These are phyloP conservation scores for Moricandia arvensis DNA, from an alignment of 345 rosid genomes.

Conservation along the genomic window DNA sequence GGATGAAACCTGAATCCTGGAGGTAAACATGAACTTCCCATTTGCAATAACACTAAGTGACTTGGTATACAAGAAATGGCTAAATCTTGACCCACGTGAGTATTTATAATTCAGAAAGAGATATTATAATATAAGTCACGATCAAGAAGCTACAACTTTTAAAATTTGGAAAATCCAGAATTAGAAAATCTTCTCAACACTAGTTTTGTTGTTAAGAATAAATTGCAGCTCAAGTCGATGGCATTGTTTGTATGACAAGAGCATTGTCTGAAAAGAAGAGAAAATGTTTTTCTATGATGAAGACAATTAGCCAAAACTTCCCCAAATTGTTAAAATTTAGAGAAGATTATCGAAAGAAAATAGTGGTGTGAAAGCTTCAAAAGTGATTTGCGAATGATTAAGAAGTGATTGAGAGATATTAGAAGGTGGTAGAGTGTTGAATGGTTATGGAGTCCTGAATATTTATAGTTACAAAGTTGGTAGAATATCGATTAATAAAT, in stretches of 20 bases:
- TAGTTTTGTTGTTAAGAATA: slow-evolving; percentile 57
- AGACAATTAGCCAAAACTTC: neutral
- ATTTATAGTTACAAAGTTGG: slow-evolving; percentile 34
- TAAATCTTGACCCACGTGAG: neutral
- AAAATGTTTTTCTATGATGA: neutral
- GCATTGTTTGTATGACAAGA: slow-evolving; percentile 55
- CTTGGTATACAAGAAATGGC: neutral
- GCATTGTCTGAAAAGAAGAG: slow-evolving; percentile 45
- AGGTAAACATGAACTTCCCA: slow-evolving; percentile 77
- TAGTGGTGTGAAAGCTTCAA: slow-evolving; percentile 11
- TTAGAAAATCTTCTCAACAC: slow-evolving; percentile 67
- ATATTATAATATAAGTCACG: neutral
- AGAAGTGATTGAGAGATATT: slow-evolving; percentile 9
- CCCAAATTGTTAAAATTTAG: neutral
- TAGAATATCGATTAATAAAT: neutral
- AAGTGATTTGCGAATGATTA: slow-evolving; percentile 7
- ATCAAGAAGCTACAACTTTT: slow-evolving; percentile 41
- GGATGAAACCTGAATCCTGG: slow-evolving; percentile 86
- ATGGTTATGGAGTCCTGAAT: slow-evolving; percentile 7
- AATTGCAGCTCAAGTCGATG: slow-evolving; percentile 57
- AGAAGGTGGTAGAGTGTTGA: slow-evolving; percentile 36
- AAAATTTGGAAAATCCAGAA: slow-evolving; percentile 91
- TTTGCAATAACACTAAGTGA: slow-evolving; percentile 33
- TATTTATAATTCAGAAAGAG: neutral
- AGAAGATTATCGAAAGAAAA: neutral